A percentile compares a stretch with the other conserved stretches of the same genome.
Evolutionary conservation across 179 eudicot species (phyloP).

Genomic region (Sideroxylon spinosum): DNA sequence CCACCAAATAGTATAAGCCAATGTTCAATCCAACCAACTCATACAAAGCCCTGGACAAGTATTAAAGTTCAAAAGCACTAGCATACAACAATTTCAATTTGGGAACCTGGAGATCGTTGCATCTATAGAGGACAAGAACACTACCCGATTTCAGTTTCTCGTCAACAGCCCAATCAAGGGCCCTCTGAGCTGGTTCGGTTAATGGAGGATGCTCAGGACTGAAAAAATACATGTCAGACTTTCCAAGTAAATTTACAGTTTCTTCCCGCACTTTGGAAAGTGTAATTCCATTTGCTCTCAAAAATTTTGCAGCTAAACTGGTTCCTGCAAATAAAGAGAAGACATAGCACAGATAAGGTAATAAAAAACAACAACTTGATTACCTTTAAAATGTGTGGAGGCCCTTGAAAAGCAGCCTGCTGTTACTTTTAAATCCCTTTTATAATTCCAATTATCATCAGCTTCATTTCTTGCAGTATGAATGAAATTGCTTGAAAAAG

Average conservation of each 20-base stretch:
- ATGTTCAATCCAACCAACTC: neutral
- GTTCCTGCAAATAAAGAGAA: slow-evolving; percentile 48
- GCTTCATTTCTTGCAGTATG: neutral
- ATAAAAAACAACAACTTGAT: slow-evolving; percentile 6
- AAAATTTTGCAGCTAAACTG: slow-evolving; percentile 64
- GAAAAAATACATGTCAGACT: slow-evolving; percentile 50
- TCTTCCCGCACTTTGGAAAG: slow-evolving; percentile 74
- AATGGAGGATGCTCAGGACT: slow-evolving; percentile 75
- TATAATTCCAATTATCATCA: neutral
- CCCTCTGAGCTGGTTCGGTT: slow-evolving; percentile 76
- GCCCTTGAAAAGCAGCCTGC: neutral
- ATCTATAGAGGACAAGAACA: neutral
- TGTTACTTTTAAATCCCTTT: neutral
- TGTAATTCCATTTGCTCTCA: slow-evolving; percentile 73
- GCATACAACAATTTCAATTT: neutral
- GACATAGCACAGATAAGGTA: neutral
- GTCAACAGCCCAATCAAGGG: slow-evolving; percentile 74
- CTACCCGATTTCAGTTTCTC: slow-evolving; percentile 73
- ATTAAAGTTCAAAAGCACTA: slow-evolving; percentile 1
- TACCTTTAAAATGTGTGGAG: neutral
- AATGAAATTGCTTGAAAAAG: neutral
- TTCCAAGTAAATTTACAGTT: slow-evolving; percentile 59
- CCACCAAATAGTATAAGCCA: slow-evolving; percentile 9
- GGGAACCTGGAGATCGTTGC: neutral
- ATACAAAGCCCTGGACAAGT: neutral